A percentile compares a stretch with the other conserved stretches of the same genome.
Evolutionary conservation across 169 alveolate genomes (phyloP).

Genomic region (Cyclospora cayetanensis): DNA sequence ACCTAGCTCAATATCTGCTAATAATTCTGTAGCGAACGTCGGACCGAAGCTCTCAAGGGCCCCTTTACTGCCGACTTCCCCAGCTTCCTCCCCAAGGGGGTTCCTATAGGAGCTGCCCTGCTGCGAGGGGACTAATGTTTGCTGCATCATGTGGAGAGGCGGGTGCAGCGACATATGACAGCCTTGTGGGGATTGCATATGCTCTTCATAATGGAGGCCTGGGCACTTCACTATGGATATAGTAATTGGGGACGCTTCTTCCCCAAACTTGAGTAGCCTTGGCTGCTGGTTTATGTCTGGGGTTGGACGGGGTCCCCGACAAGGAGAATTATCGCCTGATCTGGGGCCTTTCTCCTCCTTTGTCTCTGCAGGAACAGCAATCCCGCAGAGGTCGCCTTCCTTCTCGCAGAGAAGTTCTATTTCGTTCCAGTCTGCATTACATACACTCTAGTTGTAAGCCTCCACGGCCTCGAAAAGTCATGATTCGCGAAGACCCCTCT

Average conservation of each 20-base stretch:
- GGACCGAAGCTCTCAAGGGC: constrained; percentile 50
- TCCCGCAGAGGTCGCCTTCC: no score
- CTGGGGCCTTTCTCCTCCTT: neutral
- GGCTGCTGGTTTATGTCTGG: neutral
- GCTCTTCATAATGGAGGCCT: neutral
- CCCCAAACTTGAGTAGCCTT: neutral
- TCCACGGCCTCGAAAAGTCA: no score
- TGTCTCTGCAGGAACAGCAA: neutral
- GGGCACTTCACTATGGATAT: constrained; percentile 27
- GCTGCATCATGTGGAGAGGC: constrained; percentile 7
- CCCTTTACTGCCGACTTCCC: constrained; percentile 34
- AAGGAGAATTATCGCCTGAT: neutral
- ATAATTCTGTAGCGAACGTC: constrained; percentile 32
- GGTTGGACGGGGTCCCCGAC: neutral
- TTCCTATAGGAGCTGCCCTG: neutral
- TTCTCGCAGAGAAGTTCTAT: no score
- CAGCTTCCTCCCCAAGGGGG: constrained; percentile 27
- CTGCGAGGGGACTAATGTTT: constrained; percentile 34
- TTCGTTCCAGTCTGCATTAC: no score
- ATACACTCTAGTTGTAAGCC: no score
- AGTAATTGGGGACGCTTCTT: neutral
- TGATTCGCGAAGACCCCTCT: no score
- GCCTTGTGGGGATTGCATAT: neutral
- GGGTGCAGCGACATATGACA: neutral
- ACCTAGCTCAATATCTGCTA: constrained; percentile 40